Base-by-base conservation (phyloP, 352 stramenopile genomes). In the Phytophthora aleatoria region DNA sequence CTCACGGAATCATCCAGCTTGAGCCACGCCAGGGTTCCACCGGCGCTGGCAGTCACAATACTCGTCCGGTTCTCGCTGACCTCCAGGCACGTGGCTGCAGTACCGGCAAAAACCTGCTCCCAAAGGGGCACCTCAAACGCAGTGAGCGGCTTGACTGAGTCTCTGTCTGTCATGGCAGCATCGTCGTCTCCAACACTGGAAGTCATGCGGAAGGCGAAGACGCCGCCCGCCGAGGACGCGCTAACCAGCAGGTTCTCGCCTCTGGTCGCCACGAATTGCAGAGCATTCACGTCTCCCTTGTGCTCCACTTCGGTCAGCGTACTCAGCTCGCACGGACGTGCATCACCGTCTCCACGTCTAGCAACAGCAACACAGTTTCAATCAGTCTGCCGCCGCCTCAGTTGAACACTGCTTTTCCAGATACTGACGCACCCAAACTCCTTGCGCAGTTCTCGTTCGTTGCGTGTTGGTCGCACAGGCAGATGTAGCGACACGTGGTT, bases 21-120 rank as follows among this genome's bases (percentile, higher is more conserved):
- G 26, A 92, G 64, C 86, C 86, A 94, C 55, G 77, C 84, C 30
- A 92, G 50, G 30, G 80, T 61, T 51, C 86, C 86, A 42, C 63
- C 54, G 26, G 80, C 74, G 24, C 77, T 89, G 16, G 73, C 82
- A 39, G 73, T 74, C 15, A 91, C 83, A 27, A 90, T 68, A 50
- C 65, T 85, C 4, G 75, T 60, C n/a, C 71, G 59, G 33, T 54
- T 70, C 38, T 77, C 74, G 49, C 76, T 84, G 9, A 77, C 76
- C 52, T 92, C 84, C 43, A 94, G 47, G 41, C 81, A 79, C 38
- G 84, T 91, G 8, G 79, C 74, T 11, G 76, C 63, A 42, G 54
- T 57, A 5, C 54, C 57, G 1, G 52, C 44, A 58, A 90, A 89
- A 3, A 92, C 50, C 43, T 76, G 61, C 36, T 81, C 67, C 85